These are phyloP conservation scores for Chalciporus pseudorubinellus DNA, from an alignment of 768 basidiomycete genomes.

Conservation along the genomic window DNA sequence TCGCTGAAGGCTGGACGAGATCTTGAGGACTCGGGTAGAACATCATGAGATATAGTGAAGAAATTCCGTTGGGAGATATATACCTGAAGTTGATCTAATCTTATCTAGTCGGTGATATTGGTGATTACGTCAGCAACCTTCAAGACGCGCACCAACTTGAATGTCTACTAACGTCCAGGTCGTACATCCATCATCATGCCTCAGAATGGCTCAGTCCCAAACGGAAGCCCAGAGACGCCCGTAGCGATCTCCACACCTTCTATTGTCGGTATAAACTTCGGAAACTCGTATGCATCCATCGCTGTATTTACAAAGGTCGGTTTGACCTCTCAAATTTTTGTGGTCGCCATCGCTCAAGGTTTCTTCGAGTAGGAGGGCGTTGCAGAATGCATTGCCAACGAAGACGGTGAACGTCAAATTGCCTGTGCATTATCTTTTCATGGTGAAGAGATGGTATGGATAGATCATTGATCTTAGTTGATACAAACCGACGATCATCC, in stretches of 20 bases:
- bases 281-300: constrained; percentile 92
- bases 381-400: constrained; percentile 95
- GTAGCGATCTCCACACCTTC: constrained; percentile 42
- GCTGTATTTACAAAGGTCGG: constrained; percentile 91
- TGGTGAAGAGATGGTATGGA: constrained; percentile 84
- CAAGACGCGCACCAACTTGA: too few relatives aligned
- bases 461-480: neutral
- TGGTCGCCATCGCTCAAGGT: neutral
- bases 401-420: constrained; percentile 98
- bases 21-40: too few relatives aligned
- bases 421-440: constrained; percentile 90
- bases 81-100: too few relatives aligned
- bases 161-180: neutral
- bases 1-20: too few relatives aligned
- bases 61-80: too few relatives aligned
- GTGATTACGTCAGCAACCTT: constrained; percentile 15
- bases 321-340: constrained; percentile 1
- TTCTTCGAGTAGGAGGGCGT: constrained; percentile 65
- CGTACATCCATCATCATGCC: constrained; percentile 34
- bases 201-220: constrained; percentile 42
- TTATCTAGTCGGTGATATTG: too few relatives aligned
- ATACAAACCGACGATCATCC: constrained; percentile 4
- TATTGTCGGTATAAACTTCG: constrained; percentile 94
- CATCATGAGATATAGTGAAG: too few relatives aligned
- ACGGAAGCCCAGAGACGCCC: constrained; percentile 50